A percentile compares a stretch with the other conserved stretches of the same genome.
Evolutionary conservation across 495 filamentous ascomycete genomes (phyloP).

Genomic region (Trichoderma virens): DNA sequence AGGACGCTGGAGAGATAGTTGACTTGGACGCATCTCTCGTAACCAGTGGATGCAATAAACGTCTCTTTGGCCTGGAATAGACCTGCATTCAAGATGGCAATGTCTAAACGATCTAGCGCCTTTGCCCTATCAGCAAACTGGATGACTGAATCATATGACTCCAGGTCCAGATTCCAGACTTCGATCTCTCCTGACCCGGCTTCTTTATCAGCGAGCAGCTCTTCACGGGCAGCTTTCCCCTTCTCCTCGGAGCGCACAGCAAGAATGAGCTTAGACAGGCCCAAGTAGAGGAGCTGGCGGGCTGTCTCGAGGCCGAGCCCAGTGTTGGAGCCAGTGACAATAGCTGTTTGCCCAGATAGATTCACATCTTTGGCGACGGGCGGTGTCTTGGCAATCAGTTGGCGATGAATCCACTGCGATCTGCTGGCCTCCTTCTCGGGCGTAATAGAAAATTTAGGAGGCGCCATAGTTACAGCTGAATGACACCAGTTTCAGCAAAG

Average conservation of each 20-base stretch:
- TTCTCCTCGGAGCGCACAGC: slow-evolving; percentile 32
- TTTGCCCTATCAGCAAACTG: slow-evolving; percentile 31
- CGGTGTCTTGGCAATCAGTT: background rate
- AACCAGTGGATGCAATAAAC: slow-evolving; percentile 26
- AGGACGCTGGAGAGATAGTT: slow-evolving; percentile 37
- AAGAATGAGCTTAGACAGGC: slow-evolving; percentile 38
- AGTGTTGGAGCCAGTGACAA: slow-evolving; percentile 39
- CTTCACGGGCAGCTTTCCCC: slow-evolving; percentile 27
- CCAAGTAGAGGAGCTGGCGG: slow-evolving; percentile 34
- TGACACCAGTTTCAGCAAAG: too few relatives aligned
- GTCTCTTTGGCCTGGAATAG: slow-evolving; percentile 20
- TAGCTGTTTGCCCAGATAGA: slow-evolving; percentile 24
- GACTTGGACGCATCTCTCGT: slow-evolving; percentile 30
- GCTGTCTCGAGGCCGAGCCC: slow-evolving; percentile 42
- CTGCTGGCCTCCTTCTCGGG: background rate
- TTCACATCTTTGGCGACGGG: slow-evolving; percentile 20
- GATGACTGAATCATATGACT: slow-evolving; percentile 31
- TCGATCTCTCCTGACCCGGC: slow-evolving; percentile 18
- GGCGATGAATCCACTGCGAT: background rate
- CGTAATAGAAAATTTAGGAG: background rate
- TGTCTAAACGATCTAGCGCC: slow-evolving; percentile 29
- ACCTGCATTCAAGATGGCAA: slow-evolving; percentile 41
- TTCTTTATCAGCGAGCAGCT: background rate
- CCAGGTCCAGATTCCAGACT: slow-evolving; percentile 43
- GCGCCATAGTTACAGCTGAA: background rate